A percentile compares a stretch with the other conserved stretches of the same genome.
Conservation (phyloP, 441 rosid species). For the Aleurites moluccanus region DNA sequence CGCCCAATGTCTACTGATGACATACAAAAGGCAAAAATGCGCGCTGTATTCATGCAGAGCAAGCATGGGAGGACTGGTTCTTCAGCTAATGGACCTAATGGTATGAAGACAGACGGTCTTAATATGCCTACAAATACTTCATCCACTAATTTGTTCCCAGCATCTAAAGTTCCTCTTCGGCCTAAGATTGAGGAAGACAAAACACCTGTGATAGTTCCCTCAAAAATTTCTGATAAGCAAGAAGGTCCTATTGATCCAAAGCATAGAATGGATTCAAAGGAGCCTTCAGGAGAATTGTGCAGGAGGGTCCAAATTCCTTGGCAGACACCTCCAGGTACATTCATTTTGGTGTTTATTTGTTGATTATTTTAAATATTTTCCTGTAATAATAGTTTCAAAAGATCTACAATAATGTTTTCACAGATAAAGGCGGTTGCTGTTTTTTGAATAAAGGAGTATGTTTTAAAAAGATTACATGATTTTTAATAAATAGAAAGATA, state of each 20-base stretch:
- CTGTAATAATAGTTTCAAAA: constrained; percentile 18
- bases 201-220: constrained; percentile 39
- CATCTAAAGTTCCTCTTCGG: constrained; percentile 30
- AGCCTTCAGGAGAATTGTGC: constrained; percentile 48
- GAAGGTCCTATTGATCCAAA: constrained; percentile 38
- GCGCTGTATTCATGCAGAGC: constrained; percentile 78
- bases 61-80: constrained; percentile 62
- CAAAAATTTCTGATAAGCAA: constrained; percentile 27
- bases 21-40: constrained; percentile 97
- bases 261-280: constrained; percentile 47
- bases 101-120: constrained; percentile 42
- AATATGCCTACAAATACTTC: constrained; percentile 40
- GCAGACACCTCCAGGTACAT: constrained; percentile 82
- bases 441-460: neutral
- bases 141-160: constrained; percentile 33
- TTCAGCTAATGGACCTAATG: constrained; percentile 46
- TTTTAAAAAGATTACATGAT: constrained; percentile 8
- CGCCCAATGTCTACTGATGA: constrained; percentile 99
- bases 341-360: constrained; percentile 31
- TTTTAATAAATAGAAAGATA: constrained; percentile 18
- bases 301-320: constrained; percentile 62
- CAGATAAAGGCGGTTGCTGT: constrained; percentile 1
- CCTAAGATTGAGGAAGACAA: constrained; percentile 52
- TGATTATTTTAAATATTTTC: constrained; percentile 26
- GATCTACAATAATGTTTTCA: constrained; percentile 7